Percentiles rank a stretch among this genome's conserved stretches.
Conservation (phyloP, 2,329 filamentous ascomycete species). For the Ceratocystis variospora region DNA sequence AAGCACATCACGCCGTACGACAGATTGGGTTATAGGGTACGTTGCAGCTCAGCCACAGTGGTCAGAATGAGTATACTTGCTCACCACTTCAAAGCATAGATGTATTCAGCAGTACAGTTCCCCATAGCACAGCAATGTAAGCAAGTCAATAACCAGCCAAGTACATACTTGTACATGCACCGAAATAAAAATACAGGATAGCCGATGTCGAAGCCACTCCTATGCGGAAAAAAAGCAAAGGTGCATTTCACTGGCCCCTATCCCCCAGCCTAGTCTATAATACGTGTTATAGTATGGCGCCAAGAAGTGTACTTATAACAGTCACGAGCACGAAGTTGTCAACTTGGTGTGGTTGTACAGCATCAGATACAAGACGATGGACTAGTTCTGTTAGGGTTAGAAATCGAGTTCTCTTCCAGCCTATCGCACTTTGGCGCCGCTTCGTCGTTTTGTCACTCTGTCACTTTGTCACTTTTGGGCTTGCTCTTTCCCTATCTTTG, state of each 20-base stretch:
- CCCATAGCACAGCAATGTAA: too few species aligned
- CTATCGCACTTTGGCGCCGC: not conserved
- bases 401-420: not conserved
- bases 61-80: too few species aligned
- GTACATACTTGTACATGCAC: not conserved
- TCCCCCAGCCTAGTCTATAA: not conserved
- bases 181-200: not conserved
- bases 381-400: not conserved
- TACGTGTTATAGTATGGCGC: not conserved
- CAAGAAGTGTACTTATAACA: not conserved
- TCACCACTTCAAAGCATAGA: too few species aligned
- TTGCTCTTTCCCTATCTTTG: not conserved
- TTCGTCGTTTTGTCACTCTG: not conserved
- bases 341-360: not conserved
- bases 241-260: not conserved
- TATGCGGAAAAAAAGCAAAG: not conserved
- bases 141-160: not conserved
- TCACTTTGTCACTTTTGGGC: not conserved
- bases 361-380: not conserved
- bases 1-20: too few species aligned
- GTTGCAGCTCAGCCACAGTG: too few species aligned
- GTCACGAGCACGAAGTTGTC: not conserved
- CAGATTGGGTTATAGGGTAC: too few species aligned
- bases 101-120: too few species aligned
- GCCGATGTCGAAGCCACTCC: not conserved